Evolutionary conservation across 2,329 filamentous ascomycete species (phyloP).

Genomic region (Neofusicoccum sp.): DNA sequence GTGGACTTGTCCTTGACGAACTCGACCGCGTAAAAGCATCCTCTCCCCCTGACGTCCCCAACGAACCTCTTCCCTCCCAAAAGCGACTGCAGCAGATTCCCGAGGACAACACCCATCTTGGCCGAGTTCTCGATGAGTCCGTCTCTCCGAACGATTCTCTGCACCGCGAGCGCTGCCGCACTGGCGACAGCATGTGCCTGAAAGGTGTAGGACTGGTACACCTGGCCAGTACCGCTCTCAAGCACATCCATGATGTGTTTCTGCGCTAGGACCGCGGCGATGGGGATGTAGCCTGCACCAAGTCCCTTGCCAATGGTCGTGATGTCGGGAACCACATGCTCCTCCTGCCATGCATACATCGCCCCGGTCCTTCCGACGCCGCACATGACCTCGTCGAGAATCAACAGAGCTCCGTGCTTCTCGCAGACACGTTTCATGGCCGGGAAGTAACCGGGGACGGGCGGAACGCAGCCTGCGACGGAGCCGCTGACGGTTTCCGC

Average conservation of each 20-base stretch:
- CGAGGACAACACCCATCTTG: no score
- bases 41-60: no score
- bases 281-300: conserved; percentile 61
- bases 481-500: conserved; percentile 71
- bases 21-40: no score
- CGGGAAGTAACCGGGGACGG: conserved; percentile 65
- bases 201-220: no score
- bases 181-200: conserved; percentile 57
- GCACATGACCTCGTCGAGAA: conserved; percentile 77
- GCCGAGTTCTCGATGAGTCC: conserved; percentile 59
- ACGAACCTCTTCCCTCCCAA: no score
- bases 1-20: no score
- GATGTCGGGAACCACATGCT: conserved; percentile 61
- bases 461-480: conserved; percentile 69
- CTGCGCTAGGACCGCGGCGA: conserved; percentile 60
- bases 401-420: conserved; percentile 69
- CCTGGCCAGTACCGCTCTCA: conserved; percentile 51
- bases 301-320: conserved; percentile 67
- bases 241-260: conserved; percentile 52
- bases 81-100: no score
- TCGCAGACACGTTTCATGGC: conserved; percentile 68
- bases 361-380: conserved; percentile 60
- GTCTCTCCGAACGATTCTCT: conserved; percentile 57
- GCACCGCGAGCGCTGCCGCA: conserved; percentile 62
- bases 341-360: conserved; percentile 62